These are phyloP conservation scores for Phytomonas francai DNA, from an alignment of 208 protist genomes.

Conservation along the genomic window DNA sequence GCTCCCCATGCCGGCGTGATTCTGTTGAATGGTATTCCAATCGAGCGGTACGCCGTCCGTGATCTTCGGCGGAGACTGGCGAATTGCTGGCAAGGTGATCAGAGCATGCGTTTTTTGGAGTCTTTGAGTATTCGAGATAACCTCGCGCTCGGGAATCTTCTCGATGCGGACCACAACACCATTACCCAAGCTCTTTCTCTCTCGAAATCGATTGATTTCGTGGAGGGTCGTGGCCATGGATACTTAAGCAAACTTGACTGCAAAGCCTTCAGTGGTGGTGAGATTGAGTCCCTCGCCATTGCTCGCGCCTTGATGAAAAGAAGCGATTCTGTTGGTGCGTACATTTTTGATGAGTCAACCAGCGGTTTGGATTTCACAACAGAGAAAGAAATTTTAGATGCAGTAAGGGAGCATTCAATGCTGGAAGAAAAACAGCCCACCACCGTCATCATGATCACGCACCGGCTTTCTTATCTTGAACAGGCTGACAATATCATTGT, in stretches of 20 bases:
- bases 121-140: conserved; percentile 41
- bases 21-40: conserved; percentile 37
- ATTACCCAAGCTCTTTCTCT: conserved; percentile 21
- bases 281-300: conserved; percentile 51
- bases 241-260: conserved; percentile 15
- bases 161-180: conserved; percentile 11
- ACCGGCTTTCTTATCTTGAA: conserved; percentile 50
- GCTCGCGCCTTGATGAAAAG: conserved; percentile 42
- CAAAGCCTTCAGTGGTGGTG: conserved; percentile 54
- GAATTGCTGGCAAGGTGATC: conserved; percentile 50
- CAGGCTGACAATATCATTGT: conserved; percentile 51
- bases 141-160: conserved; percentile 50
- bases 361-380: conserved; percentile 59
- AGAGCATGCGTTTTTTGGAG: conserved; percentile 38
- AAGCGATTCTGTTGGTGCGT: conserved; percentile 16
- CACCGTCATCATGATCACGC: conserved; percentile 42
- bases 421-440: background rate
- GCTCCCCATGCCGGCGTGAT: conserved; percentile 41
- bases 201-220: conserved; percentile 13
- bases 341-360: conserved; percentile 63
- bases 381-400: conserved; percentile 30
- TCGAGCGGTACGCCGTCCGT: conserved; percentile 36
- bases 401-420: background rate
- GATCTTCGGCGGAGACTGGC: conserved; percentile 49
- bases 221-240: conserved; percentile 34